Evolutionary conservation across 768 basidiomycete species (phyloP).

Genomic region (Calvatia gigantea): DNA sequence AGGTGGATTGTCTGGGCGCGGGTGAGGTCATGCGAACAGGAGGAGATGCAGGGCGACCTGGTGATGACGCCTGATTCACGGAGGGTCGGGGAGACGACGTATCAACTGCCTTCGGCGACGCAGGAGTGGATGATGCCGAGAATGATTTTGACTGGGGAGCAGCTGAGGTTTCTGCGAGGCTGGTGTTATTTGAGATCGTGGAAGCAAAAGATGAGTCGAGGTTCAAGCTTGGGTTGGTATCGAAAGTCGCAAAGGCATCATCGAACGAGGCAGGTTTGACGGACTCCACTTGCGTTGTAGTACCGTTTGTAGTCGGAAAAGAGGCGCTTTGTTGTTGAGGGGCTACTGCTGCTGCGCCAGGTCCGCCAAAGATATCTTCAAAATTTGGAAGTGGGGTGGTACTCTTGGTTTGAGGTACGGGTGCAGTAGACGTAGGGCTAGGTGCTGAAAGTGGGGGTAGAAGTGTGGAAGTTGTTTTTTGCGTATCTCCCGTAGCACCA

Average conservation of each 20-base stretch:
- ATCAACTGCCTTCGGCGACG: conserved; percentile 29
- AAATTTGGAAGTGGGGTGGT: conserved; percentile 9
- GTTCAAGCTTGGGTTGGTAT: conserved; percentile 28
- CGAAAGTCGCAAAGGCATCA: conserved; percentile 45
- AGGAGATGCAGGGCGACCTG: conserved; percentile 43
- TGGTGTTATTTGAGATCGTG: conserved; percentile 2
- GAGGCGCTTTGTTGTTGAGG: conserved; percentile 3
- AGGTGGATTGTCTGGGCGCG: conserved; percentile 56
- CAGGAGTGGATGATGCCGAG: conserved; percentile 1
- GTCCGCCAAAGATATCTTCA: conserved; percentile 16
- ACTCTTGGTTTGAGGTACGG: neutral
- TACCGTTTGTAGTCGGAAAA: conserved; percentile 1
- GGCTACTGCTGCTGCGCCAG: neutral
- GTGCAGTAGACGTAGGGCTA: neutral
- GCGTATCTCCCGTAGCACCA: conserved; percentile 24
- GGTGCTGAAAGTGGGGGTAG: too few species aligned
- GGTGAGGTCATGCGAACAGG: conserved; percentile 55
- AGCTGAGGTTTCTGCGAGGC: conserved; percentile 5
- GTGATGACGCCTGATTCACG: conserved; percentile 33
- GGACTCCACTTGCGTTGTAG: neutral
- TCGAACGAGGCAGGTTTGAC: conserved; percentile 23
- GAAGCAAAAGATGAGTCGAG: conserved; percentile 17
- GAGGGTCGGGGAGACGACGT: conserved; percentile 34
- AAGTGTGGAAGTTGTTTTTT: neutral
- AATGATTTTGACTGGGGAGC: conserved; percentile 11